Evolutionary conservation across 1,284 basidiomycete genomes (phyloP).

Genomic region (Inonotus obliquus): DNA sequence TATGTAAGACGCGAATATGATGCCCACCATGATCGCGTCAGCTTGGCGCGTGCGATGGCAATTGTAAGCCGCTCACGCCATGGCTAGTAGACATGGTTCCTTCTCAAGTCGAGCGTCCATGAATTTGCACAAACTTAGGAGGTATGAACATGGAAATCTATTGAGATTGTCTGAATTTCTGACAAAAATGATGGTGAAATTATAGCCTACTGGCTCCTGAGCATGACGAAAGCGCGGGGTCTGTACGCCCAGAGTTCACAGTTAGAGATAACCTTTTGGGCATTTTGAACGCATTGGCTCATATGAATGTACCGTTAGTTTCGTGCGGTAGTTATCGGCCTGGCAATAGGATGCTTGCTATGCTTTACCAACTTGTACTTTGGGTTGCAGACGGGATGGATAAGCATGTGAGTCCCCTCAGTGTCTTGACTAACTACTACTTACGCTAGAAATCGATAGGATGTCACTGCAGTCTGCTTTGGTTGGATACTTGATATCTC

Average conservation of each 20-base stretch:
- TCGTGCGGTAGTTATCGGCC: conserved; percentile 50
- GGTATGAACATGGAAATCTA: not conserved
- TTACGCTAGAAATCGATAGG: conserved; percentile 41
- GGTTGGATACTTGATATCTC: conserved; percentile 85
- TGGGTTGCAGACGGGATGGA: conserved; percentile 75
- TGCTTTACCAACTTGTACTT: conserved; percentile 78
- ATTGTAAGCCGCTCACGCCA: not conserved
- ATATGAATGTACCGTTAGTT: not conserved
- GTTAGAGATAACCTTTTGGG: not conserved
- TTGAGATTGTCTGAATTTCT: not conserved
- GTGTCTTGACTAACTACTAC: no score
- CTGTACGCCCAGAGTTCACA: conserved; percentile 15
- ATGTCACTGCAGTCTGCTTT: conserved; percentile 94
- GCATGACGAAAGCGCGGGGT: not conserved
- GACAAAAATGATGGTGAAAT: not conserved
- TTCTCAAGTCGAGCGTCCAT: not conserved
- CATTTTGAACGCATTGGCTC: not conserved
- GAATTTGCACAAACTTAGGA: not conserved
- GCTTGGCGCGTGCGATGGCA: not conserved
- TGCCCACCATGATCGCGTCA: not conserved
- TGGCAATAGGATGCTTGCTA: conserved; percentile 66
- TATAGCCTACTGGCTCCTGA: conserved; percentile 6
- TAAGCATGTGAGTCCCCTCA: conserved; percentile 51
- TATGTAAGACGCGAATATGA: no score
- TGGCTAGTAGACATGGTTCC: not conserved